Conservation (phyloP, 2,329 filamentous ascomycete genomes). For the Colletotrichum sp. region DNA sequence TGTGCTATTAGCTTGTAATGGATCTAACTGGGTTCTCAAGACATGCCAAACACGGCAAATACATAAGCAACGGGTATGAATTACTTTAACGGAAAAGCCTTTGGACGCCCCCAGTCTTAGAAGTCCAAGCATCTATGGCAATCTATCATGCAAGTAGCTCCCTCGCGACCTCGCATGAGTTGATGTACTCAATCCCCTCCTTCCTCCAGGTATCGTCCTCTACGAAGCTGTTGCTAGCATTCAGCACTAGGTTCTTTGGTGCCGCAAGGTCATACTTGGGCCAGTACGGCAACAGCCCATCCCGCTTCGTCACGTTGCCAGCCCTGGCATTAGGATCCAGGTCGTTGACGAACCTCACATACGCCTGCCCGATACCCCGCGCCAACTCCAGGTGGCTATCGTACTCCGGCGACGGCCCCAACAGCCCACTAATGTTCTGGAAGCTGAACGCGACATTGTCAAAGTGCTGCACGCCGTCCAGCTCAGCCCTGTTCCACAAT, state of each 20-base stretch:
- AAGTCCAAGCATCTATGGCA: neutral
- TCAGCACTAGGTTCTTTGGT: constrained; percentile 51
- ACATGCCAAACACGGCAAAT: neutral
- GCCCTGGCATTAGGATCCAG: constrained; percentile 43
- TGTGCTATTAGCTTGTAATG: too few relatives aligned
- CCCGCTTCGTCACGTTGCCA: constrained; percentile 3
- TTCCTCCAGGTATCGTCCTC: constrained; percentile 53
- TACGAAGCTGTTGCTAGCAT: constrained; percentile 45
- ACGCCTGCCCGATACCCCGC: constrained; percentile 42
- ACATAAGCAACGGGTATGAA: neutral
- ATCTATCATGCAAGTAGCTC: constrained; percentile 33
- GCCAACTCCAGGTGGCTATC: constrained; percentile 40
- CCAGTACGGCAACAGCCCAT: constrained; percentile 40
- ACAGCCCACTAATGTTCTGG: constrained; percentile 51
- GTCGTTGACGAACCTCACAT: constrained; percentile 46
- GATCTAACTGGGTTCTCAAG: too few relatives aligned
- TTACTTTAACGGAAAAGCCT: neutral
- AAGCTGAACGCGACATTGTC: constrained; percentile 56
- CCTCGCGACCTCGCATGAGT: constrained; percentile 38
- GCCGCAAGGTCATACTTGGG: constrained; percentile 39
- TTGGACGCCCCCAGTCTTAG: neutral
- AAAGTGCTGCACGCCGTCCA: constrained; percentile 49
- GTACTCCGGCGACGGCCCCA: constrained; percentile 49
- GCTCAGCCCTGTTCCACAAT: constrained; percentile 43
- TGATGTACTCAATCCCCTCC: constrained; percentile 50